These are phyloP conservation scores for Boletus patriciae DNA, from an alignment of 768 basidiomycete genomes.

Conservation along the genomic window DNA sequence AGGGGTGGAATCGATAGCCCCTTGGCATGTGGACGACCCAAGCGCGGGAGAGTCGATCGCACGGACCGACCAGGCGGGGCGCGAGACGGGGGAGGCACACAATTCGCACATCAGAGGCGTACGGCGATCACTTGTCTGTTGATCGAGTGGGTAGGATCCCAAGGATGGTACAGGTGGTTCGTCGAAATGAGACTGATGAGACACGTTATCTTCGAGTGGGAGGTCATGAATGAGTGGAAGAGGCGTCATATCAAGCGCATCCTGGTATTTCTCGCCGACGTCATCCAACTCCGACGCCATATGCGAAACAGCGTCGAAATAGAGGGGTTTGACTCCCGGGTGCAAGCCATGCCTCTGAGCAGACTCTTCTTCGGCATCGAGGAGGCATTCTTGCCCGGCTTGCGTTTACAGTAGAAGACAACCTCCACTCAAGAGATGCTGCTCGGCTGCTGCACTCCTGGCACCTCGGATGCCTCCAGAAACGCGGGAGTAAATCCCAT, in stretches of 20 bases:
- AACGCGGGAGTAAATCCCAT: conserved; percentile 25
- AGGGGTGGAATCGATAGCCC: conserved; percentile 1
- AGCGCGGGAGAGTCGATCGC: conserved; percentile 25
- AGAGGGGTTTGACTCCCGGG: conserved; percentile 2
- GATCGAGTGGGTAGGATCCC: conserved; percentile 7
- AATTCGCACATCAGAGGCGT: conserved; percentile 14
- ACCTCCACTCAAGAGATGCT: neutral
- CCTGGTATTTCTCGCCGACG: conserved; percentile 31
- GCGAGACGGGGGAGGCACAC: conserved; percentile 9
- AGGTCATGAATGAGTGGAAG: conserved; percentile 20
- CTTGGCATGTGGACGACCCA: conserved; percentile 13
- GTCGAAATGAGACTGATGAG: conserved; percentile 5
- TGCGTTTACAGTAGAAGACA: conserved; percentile 1
- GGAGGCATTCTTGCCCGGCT: neutral
- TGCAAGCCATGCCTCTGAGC: neutral
- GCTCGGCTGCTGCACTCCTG: neutral
- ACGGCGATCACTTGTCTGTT: conserved; percentile 10
- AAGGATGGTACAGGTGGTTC: conserved; percentile 14
- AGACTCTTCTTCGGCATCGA: conserved; percentile 4
- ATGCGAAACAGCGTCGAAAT: conserved; percentile 18
- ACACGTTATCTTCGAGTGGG: conserved; percentile 15
- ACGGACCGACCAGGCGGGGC: conserved; percentile 34
- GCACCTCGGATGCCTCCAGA: conserved; percentile 8
- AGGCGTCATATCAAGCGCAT: conserved; percentile 29
- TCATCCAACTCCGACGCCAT: conserved; percentile 27